Evolutionary conservation across 2,329 filamentous ascomycete genomes (phyloP), one percentile per base, ranked within the genome.

Genomic region (Colletotrichum theobromicola): DNA sequence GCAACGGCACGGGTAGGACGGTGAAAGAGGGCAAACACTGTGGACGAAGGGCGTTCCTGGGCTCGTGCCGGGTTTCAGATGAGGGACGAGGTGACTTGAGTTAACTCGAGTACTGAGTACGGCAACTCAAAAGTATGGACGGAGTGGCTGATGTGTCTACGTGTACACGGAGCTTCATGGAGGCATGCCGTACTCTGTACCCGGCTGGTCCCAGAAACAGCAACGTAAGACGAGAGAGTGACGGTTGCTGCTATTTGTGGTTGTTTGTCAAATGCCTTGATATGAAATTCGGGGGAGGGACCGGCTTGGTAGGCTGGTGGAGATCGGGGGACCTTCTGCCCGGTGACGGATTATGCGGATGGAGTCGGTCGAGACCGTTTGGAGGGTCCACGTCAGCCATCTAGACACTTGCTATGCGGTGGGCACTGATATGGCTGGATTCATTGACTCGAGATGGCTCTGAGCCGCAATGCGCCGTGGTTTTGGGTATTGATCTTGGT

Each of bases 31-130:
- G 55, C 32, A 60, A 60, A 61, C 30, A 35, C 64, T 60, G 35
- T 60, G 53, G 70, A 37, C 42, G 55, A 34, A 62, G 42, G 68
- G 34, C 62, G 57, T 67, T 50, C 55, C 68, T 74, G 28, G 57
- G 68, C 42, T 30, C 26, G 37, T 67, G 67, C 68, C 37, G 42
- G 68, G 72, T 74, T 74, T 74, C 72, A 74, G 72, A 72, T 72
- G 72, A 67, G 68, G 42, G 35, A 55, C 55, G 35, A 71, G 30
- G 35, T 62, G 57, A 60, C 26, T 35, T 57, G 26, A 57, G 26
- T 26, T 26, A 28, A 28, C 13, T 28, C 13, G 30, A 24, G 58
- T 34, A n/a, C 37, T 50, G 71, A 65, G 66, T 50, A 63, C 67
- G 67, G 67, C 13, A 64, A 67, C 55, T 28, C 67, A 72, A 63